A percentile compares a stretch with the other conserved stretches of the same genome.
These are phyloP conservation scores for Endogone sp. DNA, from an alignment of 192 early-diverging fungal genomes.

Conservation along the genomic window DNA sequence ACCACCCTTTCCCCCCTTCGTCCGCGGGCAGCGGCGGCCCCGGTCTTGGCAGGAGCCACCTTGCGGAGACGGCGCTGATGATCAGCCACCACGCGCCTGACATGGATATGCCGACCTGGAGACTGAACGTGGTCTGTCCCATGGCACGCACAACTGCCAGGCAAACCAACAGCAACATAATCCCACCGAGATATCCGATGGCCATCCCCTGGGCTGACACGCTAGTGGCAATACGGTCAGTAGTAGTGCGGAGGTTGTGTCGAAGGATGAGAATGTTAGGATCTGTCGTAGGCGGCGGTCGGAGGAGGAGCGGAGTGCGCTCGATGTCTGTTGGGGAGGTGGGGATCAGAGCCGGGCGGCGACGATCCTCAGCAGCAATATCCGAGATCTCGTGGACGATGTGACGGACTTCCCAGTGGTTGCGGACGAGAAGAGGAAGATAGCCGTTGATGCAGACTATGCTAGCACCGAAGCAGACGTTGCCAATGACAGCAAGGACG, in stretches of 20 bases:
- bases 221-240: constrained; percentile 28
- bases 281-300: background rate
- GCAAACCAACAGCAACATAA: constrained; percentile 39
- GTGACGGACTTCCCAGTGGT: constrained; percentile 18
- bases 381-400: constrained; percentile 10
- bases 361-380: background rate
- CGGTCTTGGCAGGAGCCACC: constrained; percentile 38
- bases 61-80: constrained; percentile 34
- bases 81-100: constrained; percentile 51
- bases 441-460: constrained; percentile 51
- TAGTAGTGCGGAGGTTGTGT: constrained; percentile 5
- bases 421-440: constrained; percentile 40
- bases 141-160: constrained; percentile 32
- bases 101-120: constrained; percentile 42
- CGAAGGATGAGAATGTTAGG: background rate
- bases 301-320: background rate
- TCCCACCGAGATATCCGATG: constrained; percentile 40
- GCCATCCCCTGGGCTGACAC: constrained; percentile 43
- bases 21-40: constrained; percentile 37
- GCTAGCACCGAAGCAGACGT: constrained; percentile 42
- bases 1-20: constrained; percentile 14
- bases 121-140: constrained; percentile 23
- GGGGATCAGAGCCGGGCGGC: background rate
- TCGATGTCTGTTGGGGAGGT: background rate
- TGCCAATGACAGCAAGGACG: constrained; percentile 35